Percentiles rank a stretch among this genome's conserved stretches.
Evolutionary conservation across 352 stramenopile species (phyloP).

Genomic region (Phytopythium oedochilum): DNA sequence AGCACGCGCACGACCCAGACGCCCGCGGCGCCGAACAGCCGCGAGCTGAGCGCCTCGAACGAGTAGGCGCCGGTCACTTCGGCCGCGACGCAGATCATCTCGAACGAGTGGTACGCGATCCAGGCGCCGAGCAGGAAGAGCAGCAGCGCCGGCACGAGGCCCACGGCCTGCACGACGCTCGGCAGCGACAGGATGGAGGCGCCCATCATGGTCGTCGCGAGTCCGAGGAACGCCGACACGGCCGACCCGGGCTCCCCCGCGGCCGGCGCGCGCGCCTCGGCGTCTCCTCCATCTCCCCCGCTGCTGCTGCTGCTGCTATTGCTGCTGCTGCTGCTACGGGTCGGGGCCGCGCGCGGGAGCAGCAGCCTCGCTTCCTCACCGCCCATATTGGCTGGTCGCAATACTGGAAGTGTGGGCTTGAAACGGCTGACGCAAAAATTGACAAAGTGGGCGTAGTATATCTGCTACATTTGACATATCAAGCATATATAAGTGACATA

Average conservation of each 20-base stretch:
- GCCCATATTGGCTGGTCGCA: background rate
- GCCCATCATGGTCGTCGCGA: slow-evolving; percentile 83
- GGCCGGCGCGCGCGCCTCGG: slow-evolving; percentile 8
- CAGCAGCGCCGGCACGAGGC: slow-evolving; percentile 39
- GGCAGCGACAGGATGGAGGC: slow-evolving; percentile 76
- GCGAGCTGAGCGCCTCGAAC: slow-evolving; percentile 77
- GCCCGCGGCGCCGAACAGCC: slow-evolving; percentile 56
- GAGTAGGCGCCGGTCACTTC: slow-evolving; percentile 66
- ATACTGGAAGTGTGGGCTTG: too few relatives aligned
- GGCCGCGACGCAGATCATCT: slow-evolving; percentile 65
- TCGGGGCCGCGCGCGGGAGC: background rate
- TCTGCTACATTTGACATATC: too few relatives aligned
- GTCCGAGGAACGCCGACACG: slow-evolving; percentile 68
- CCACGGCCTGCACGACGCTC: slow-evolving; percentile 54
- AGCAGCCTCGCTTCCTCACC: background rate
- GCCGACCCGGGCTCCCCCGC: slow-evolving; percentile 51
- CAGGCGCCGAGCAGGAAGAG: slow-evolving; percentile 49
- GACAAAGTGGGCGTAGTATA: too few relatives aligned
- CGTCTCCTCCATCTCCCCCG: background rate
- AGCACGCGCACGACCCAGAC: slow-evolving; percentile 74
- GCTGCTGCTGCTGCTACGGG: background rate
- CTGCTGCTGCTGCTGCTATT: background rate
- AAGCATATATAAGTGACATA: too few relatives aligned
- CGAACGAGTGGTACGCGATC: slow-evolving; percentile 66
- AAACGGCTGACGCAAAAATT: too few relatives aligned